phyloP scores from a whole-genome alignment of 352 stramenopile species.

The Phytophthora macrochlamydospora region DNA sequence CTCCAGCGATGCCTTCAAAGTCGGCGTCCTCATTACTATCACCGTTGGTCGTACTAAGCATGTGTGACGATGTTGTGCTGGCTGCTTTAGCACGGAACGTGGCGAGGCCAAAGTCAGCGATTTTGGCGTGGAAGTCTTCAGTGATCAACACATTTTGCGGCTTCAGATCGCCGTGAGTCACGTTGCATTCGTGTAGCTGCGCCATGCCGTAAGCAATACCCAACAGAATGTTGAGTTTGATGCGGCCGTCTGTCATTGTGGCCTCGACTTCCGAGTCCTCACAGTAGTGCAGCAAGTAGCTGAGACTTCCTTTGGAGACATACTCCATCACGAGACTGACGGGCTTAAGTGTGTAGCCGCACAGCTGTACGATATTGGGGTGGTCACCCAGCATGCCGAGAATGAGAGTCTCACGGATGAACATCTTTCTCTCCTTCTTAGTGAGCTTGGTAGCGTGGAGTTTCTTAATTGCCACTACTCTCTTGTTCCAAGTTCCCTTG shows the following conservation, averaged over 20 bases:
- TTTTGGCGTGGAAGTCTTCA: slow-evolving; percentile 76
- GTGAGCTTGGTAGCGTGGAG: slow-evolving; percentile 36
- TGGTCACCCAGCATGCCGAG: slow-evolving; percentile 41
- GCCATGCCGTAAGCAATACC: slow-evolving; percentile 40
- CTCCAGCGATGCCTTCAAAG: slow-evolving; percentile 34
- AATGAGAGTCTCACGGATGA: slow-evolving; percentile 37
- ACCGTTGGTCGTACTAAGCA: slow-evolving; percentile 16
- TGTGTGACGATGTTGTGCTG: slow-evolving; percentile 39
- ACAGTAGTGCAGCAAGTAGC: slow-evolving; percentile 43
- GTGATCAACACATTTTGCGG: slow-evolving; percentile 72
- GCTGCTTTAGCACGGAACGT: slow-evolving; percentile 33
- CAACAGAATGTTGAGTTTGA: slow-evolving; percentile 44
- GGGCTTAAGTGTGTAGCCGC: slow-evolving; percentile 37
- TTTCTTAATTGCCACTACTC: slow-evolving; percentile 43
- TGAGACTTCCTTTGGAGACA: slow-evolving; percentile 35
- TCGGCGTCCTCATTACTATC: slow-evolving; percentile 27
- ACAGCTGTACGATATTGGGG: slow-evolving; percentile 44
- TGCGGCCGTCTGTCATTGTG: slow-evolving; percentile 45
- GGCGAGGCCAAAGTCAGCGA: slow-evolving; percentile 75
- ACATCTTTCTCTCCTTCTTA: slow-evolving; percentile 43
- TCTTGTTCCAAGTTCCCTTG: slow-evolving; percentile 21
- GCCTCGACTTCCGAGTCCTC: slow-evolving; percentile 34
- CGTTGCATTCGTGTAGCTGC: slow-evolving; percentile 39
- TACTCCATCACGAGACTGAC: slow-evolving; percentile 43
- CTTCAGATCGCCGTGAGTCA: slow-evolving; percentile 72